These are phyloP conservation scores for Cavenderia fasciculata DNA, from an alignment of 78 protist genomes.

Conservation along the genomic window DNA sequence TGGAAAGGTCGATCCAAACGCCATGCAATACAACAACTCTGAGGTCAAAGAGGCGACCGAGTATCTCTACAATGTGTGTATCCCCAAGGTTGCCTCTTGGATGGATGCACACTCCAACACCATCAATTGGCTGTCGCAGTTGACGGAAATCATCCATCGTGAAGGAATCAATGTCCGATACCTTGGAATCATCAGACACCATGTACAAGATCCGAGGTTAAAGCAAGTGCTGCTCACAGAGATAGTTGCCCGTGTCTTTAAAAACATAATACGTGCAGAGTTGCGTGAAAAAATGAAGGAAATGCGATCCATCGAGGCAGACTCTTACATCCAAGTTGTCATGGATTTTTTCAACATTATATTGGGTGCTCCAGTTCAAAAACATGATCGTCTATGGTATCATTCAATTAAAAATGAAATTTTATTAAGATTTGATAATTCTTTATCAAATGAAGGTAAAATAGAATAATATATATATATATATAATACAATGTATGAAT, in stretches of 20 bases:
- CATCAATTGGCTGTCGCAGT: slow-evolving; percentile 26
- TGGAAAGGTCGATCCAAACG: slow-evolving; percentile 1
- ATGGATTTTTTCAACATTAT: slow-evolving; percentile 74
- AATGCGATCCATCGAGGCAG: slow-evolving; percentile 54
- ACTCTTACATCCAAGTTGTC: slow-evolving; percentile 68
- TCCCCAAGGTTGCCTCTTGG: slow-evolving; percentile 44
- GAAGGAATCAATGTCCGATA: slow-evolving; percentile 78
- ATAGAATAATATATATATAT: neutral
- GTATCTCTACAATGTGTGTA: slow-evolving; percentile 7
- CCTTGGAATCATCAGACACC: slow-evolving; percentile 53
- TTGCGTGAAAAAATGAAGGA: slow-evolving; percentile 63
- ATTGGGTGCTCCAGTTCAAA: slow-evolving; percentile 49
- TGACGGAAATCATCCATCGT: slow-evolving; percentile 78
- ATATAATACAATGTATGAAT: neutral
- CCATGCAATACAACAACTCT: slow-evolving; percentile 2
- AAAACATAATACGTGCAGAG: slow-evolving; percentile 52
- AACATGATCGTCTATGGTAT: slow-evolving; percentile 46
- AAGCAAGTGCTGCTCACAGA: slow-evolving; percentile 36
- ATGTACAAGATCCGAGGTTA: slow-evolving; percentile 14
- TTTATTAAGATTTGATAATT: slow-evolving; percentile 41
- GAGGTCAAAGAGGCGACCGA: slow-evolving; percentile 47
- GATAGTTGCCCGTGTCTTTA: slow-evolving; percentile 58
- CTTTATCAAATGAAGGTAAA: slow-evolving; percentile 32
- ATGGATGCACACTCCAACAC: slow-evolving; percentile 24
- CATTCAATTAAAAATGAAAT: slow-evolving; percentile 37